Base-by-base conservation (phyloP, 805 yeast species). In the Wickerhamiella domercqiae region DNA sequence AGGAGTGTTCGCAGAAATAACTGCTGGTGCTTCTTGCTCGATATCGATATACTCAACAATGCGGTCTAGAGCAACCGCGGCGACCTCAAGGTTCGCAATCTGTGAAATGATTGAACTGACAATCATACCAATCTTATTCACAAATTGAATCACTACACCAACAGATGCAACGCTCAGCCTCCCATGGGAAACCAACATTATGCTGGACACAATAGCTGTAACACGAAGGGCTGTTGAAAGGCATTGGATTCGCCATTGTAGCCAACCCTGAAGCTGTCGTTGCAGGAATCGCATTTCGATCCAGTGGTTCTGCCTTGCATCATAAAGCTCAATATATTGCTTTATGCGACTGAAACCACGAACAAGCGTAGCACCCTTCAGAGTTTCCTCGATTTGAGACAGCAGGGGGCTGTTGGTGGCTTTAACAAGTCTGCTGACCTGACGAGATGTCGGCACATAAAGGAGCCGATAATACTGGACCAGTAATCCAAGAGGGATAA, bases 181-280 rank as follows among this genome's bases (percentile, higher is more conserved):
- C 6, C 86, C 82, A 20, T 66, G 62, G 41, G 53, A 63, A 46
- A 78, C 61, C 20, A 79, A 68, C 43, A 73, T 53, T 33, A 80
- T 74, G 32, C 84, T 67, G 49, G 81, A 66, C 11, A 81, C 75
- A 7, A 93, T 77, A 7, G 94, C 75, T 29, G 78, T 75, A 41
- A 82, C 64, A 46, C 83, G 80, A 40, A 84, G 75, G 30, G 82
- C 47, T 2, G 94, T 77, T 20, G 94, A 93, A 48, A 84, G 63
- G 40, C 78, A 72, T 56, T 83, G 93, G 42, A 84, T 64, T 55
- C 95, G 68, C 28, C 79, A 84, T 18, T 94, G 86, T 42, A 84
- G 67, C 95, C 95, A 84, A 64, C 94, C 73, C 54, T 81, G 83
- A 5, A 87, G 75, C 52, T 77, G 78, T 37, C 78, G 71, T 11